Conservation (phyloP, 129 eudicot genomes). For the Erigeron canadensis region DNA sequence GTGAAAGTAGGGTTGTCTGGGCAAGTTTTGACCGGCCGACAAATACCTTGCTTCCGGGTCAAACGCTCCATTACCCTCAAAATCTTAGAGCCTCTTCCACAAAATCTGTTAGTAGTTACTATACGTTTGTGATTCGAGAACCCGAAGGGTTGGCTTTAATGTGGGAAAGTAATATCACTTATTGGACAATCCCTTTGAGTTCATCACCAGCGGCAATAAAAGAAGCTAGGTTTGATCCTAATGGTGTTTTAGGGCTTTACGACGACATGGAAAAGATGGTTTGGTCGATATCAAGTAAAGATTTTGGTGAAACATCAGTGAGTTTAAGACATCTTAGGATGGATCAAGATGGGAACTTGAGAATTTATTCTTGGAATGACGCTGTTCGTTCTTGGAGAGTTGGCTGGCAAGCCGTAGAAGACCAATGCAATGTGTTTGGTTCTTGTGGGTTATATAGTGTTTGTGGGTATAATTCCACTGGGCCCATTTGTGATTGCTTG, state of each 20-base stretch:
- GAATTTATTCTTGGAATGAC: conserved; percentile 72
- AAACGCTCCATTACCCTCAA: conserved; percentile 54
- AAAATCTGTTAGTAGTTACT: conserved; percentile 55
- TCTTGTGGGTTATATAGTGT: conserved; percentile 73
- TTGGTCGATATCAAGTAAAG: conserved; percentile 60
- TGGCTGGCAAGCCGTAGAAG: conserved; percentile 86
- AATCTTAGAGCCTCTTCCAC: conserved; percentile 59
- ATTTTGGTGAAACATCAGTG: conserved; percentile 53
- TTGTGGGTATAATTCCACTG: conserved; percentile 64
- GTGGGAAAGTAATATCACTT: conserved; percentile 78
- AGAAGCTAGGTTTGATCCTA: conserved; percentile 55
- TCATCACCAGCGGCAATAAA: conserved; percentile 36
- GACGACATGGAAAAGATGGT: conserved; percentile 38
- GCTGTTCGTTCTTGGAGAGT: conserved; percentile 42
- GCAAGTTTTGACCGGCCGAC: conserved; percentile 75
- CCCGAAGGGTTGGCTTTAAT: conserved; percentile 51
- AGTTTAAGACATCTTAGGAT: conserved; percentile 64
- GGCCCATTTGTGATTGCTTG: conserved; percentile 63
- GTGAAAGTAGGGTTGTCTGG: conserved; percentile 47
- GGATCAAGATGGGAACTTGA: conserved; percentile 71
- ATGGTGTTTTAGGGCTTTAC: conserved; percentile 56
- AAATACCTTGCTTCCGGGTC: conserved; percentile 60
- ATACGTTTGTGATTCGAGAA: conserved; percentile 45
- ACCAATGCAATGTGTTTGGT: conserved; percentile 74
- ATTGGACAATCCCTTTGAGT: conserved; percentile 52